Conservation (phyloP, 495 filamentous ascomycete species). For the Lasiosphaeriaceae sp. region DNA sequence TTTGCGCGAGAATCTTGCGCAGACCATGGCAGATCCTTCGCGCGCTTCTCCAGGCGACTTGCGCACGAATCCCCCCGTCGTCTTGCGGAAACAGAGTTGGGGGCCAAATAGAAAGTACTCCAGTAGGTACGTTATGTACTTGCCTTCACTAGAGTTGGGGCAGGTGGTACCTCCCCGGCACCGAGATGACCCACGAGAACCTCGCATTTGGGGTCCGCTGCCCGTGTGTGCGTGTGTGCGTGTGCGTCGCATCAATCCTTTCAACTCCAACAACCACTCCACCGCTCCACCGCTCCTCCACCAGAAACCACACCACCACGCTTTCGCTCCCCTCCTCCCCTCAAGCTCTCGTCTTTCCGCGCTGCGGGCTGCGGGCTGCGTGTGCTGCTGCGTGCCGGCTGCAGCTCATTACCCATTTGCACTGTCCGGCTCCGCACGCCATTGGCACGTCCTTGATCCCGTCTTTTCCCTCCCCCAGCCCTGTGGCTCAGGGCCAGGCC, state of each 20-base stretch:
- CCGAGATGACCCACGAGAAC: background rate
- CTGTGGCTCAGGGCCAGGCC: background rate
- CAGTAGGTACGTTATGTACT: background rate
- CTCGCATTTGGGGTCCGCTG: background rate
- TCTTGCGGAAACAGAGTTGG: constrained; percentile 1
- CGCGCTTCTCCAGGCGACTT: background rate
- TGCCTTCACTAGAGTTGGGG: background rate
- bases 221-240: too few species aligned
- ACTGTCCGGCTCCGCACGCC: background rate
- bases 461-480: background rate
- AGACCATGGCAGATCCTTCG: background rate
- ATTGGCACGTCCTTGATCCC: background rate
- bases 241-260: too few species aligned
- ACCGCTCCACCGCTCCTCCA: too few species aligned
- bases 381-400: background rate
- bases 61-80: constrained; percentile 1
- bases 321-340: background rate
- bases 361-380: background rate
- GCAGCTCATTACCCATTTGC: background rate
- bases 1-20: background rate
- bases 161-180: background rate
- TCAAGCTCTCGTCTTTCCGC: background rate
- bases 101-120: constrained; percentile 7
- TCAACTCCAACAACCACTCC: too few species aligned
- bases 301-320: too few species aligned